Evolutionary conservation across 495 filamentous ascomycete species (phyloP).

Genomic region (Penicillium paxilli): DNA sequence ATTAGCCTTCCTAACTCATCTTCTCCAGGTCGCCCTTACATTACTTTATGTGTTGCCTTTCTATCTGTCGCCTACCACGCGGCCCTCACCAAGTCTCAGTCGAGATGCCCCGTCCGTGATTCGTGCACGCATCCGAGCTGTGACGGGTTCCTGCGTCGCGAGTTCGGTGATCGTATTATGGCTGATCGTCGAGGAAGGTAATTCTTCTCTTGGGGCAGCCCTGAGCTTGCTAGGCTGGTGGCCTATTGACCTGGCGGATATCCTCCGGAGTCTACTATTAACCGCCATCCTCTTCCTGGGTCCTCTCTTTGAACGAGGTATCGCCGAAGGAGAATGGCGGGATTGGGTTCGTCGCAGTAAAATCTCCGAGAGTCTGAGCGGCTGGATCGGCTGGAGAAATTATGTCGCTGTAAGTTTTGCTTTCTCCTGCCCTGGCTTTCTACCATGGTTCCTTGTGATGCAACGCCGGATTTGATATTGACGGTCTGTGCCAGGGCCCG

Average conservation of each 20-base stretch:
- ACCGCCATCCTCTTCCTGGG: slow-evolving; percentile 81
- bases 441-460: background rate
- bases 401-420: slow-evolving; percentile 45
- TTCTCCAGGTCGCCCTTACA: slow-evolving; percentile 67
- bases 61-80: slow-evolving; percentile 77
- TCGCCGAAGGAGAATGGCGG: slow-evolving; percentile 71
- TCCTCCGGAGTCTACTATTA: slow-evolving; percentile 57
- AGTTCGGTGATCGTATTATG: slow-evolving; percentile 61
- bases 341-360: slow-evolving; percentile 54
- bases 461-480: background rate
- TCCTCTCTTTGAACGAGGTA: slow-evolving; percentile 73
- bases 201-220: slow-evolving; percentile 48
- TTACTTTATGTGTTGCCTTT: slow-evolving; percentile 87
- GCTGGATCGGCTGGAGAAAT: slow-evolving; percentile 67
- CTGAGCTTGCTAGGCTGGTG: slow-evolving; percentile 72
- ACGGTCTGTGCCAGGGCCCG: slow-evolving; percentile 60
- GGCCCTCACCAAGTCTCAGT: slow-evolving; percentile 77
- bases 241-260: slow-evolving; percentile 65
- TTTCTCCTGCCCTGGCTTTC: background rate
- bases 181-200: slow-evolving; percentile 52
- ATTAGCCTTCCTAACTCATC: slow-evolving; percentile 5
- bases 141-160: slow-evolving; percentile 66
- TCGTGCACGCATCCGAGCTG: slow-evolving; percentile 77
- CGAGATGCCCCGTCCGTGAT: slow-evolving; percentile 91
- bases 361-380: slow-evolving; percentile 49